Percentiles rank a stretch among this genome's conserved stretches.
Conservation (phyloP, 2,329 filamentous ascomycete genomes). For the Beauveria sp. region DNA sequence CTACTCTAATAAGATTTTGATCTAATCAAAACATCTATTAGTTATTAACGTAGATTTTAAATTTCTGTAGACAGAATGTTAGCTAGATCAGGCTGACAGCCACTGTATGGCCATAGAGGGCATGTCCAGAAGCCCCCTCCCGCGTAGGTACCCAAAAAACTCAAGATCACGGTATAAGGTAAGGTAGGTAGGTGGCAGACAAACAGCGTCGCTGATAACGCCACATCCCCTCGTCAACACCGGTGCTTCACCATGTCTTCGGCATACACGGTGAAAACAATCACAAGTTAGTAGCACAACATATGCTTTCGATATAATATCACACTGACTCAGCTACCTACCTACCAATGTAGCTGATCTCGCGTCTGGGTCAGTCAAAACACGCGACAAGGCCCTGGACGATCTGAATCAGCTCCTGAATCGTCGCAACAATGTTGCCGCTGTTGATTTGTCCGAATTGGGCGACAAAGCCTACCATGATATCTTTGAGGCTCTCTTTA, state of each 20-base stretch:
- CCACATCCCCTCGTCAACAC: neutral
- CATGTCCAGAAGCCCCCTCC: too few species aligned
- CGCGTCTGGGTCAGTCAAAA: constrained; percentile 18
- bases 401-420: constrained; percentile 32
- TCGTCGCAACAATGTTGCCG: constrained; percentile 26
- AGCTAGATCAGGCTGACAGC: too few species aligned
- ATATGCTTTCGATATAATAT: neutral
- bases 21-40: too few species aligned
- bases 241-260: constrained; percentile 3
- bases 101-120: too few species aligned
- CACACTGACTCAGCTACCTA: neutral
- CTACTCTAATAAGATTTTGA: too few species aligned
- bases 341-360: neutral
- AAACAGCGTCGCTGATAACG: neutral
- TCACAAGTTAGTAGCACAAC: neutral
- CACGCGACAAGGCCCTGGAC: constrained; percentile 33
- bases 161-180: too few species aligned
- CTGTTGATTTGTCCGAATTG: constrained; percentile 38
- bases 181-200: neutral
- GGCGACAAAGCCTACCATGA: constrained; percentile 73
- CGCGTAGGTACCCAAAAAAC: too few species aligned
- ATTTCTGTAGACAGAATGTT: too few species aligned
- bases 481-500: constrained; percentile 75
- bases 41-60: too few species aligned
- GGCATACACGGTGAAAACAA: constrained; percentile 9